Evolutionary conservation across 1,284 basidiomycete genomes (phyloP).

Genomic region (Amylostereum areolatum): DNA sequence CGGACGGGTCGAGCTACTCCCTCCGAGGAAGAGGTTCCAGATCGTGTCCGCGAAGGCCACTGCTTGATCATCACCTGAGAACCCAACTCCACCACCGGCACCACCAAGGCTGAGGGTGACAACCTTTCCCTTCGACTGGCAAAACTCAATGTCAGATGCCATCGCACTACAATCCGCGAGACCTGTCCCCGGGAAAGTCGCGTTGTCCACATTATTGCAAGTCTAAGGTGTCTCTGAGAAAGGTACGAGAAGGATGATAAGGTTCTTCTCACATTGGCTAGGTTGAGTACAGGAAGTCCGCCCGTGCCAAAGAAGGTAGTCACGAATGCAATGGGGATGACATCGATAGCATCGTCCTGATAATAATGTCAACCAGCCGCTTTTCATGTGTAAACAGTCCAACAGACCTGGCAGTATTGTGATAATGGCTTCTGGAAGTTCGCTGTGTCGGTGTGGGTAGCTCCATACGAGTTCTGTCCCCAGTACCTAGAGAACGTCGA

Average conservation of each 20-base stretch:
- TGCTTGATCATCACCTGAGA: slow-evolving; percentile 47
- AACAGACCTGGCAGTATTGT: slow-evolving; percentile 50
- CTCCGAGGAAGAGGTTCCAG: slow-evolving; percentile 60
- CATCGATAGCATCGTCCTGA: slow-evolving; percentile 56
- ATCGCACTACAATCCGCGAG: slow-evolving; percentile 49
- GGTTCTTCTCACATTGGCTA: slow-evolving; percentile 44
- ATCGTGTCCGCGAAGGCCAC: slow-evolving; percentile 50
- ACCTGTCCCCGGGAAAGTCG: slow-evolving; percentile 50
- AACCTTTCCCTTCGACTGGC: slow-evolving; percentile 59
- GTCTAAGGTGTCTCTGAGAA: slow-evolving; percentile 27
- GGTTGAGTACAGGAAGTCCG: slow-evolving; percentile 50
- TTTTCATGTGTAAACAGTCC: background rate
- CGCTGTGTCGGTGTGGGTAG: slow-evolving; percentile 40
- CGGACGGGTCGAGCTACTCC: slow-evolving; percentile 49
- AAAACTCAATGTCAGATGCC: slow-evolving; percentile 49
- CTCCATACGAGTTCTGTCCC: slow-evolving; percentile 67
- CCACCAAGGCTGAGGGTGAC: slow-evolving; percentile 37
- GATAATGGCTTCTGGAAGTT: slow-evolving; percentile 52
- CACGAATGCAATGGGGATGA: slow-evolving; percentile 57
- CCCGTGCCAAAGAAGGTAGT: slow-evolving; percentile 49
- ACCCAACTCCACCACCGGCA: slow-evolving; percentile 37
- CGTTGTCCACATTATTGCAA: slow-evolving; percentile 49
- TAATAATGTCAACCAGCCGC: background rate
- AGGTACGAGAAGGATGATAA: background rate
- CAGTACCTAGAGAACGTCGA: slow-evolving; percentile 39